Evolutionary conservation across 768 basidiomycete genomes (phyloP), one percentile per base, ranked within the genome.

Genomic region (Tremella yokohamensis): DNA sequence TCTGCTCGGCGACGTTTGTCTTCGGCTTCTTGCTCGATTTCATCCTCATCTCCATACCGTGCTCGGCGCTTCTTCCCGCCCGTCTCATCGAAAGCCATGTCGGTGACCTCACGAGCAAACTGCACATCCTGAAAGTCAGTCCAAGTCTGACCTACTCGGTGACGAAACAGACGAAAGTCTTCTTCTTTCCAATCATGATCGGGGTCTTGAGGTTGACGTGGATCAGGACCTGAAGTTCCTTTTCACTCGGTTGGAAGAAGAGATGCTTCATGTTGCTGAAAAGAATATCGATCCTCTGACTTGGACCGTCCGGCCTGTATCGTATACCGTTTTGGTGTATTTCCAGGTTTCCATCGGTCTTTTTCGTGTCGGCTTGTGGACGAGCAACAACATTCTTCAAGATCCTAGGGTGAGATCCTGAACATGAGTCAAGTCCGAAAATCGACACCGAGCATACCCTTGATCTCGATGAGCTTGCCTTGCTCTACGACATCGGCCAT

Each of bases 161-260:
- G 22, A 40, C 22, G 19, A 6, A 8, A 80, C 85, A 51, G 68
- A 92, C 90, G 69, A 89, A 90, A 19, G 96, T 85, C 77, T 98
- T 99, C 80, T 92, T 96, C 81, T 98, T 98, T 61, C 96, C 94
- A 65, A 99, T 89, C 83, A 98, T 94, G 75, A 99, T 97, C 0
- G 96, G 96, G 0, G 90, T 84, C 77, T 84, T 96, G 51, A 99
- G 82, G 75, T 98, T 89, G 51, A 96, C 78, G 74, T 99, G 96
- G 29, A 96, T 84, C 61, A 99, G 87, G 55, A 96, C 93, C 53
- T 97, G 82, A 18, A 98, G 80, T 76, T 99, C 96, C 64, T 90
- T 86, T 63, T 99, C 96, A 69, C 94, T 97, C 1, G 96, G 94
- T 73, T 99, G 96, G 84, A 99, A 98, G 80, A 98, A 96, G 9